Base-by-base conservation (phyloP, 169 alveolate genomes). In the Babesia sp. region DNA sequence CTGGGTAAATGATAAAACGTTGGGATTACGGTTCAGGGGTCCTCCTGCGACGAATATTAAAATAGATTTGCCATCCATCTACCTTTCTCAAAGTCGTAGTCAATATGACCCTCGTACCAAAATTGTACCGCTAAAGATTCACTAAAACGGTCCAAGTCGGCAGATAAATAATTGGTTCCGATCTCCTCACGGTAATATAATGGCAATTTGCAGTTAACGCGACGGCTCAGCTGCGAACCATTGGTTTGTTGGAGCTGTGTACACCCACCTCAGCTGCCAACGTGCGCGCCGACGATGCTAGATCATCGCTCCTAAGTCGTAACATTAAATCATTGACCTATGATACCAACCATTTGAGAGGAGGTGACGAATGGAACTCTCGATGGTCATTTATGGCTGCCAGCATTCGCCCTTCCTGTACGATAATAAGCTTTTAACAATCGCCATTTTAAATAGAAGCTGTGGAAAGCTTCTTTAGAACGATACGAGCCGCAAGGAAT, bases 51-150 rank as follows among this genome's bases (percentile, higher is more conserved):
- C 18, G 14, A 45, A 8, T 22, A 31, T 45, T 22, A 8, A 7
- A 8, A 2, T 18, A 14, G 7, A 1, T 9, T 18, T 14, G 33
- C 7, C 48, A 14, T 7, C 33, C 20, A 42, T 54, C 14, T 28
- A 73, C 89, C 69, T 4, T 53, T 66, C n/a, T 64, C 39, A 46
- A 81, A 81, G 60, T 81, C 89, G 48, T 81, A 81, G 63, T 81
- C 89, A 31, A 33, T 45, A 31, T 59, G 71, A 22, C 89, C 89
- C 58, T 71, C 85, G 69, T 81, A 81, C 89, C 89, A 81, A 45
- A 71, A 71, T 61, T 55, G 36, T 2, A 67, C 83, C 18, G 80
- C 89, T 3, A 81, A 16, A 37, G 57, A 64, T 46, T 81, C 85
- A 22, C 55, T 44, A 46, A 72, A 73, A 28, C 24, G 31, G n/a